Conservation (phyloP, 2,329 filamentous ascomycete genomes). For the Hypoxylon sp. region DNA sequence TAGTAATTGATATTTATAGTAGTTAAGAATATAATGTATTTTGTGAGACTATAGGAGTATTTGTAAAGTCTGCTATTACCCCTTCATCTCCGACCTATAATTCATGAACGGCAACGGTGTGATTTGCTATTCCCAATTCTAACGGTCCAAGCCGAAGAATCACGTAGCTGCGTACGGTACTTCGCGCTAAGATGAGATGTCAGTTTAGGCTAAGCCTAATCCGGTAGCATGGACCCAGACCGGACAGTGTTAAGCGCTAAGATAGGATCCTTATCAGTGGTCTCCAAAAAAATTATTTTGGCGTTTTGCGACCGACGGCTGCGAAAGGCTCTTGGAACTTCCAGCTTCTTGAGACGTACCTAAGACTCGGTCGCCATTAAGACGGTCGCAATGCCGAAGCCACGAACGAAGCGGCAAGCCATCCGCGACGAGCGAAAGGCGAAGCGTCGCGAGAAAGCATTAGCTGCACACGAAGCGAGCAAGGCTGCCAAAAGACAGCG, state of each 20-base stretch:
- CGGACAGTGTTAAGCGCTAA: conserved; percentile 4
- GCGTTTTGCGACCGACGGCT: conserved; percentile 2
- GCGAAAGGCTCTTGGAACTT: background rate
- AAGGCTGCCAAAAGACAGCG: conserved; percentile 51
- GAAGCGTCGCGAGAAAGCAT: conserved; percentile 50
- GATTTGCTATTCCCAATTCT: too few relatives aligned
- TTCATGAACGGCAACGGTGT: too few relatives aligned
- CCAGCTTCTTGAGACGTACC: background rate
- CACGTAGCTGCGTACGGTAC: background rate
- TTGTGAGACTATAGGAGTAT: too few relatives aligned
- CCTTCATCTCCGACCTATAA: too few relatives aligned
- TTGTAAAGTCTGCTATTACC: too few relatives aligned
- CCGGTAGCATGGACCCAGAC: background rate
- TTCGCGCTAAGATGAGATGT: background rate
- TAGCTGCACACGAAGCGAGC: conserved; percentile 38
- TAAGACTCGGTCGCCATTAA: background rate
- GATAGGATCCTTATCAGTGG: conserved; percentile 30
- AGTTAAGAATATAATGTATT: too few relatives aligned
- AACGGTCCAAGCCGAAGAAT: too few relatives aligned
- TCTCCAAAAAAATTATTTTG: conserved; percentile 42
- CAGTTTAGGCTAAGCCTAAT: background rate
- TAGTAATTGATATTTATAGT: too few relatives aligned
- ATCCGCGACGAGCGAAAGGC: conserved; percentile 55
- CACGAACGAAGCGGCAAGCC: conserved; percentile 54
- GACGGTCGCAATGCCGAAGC: conserved; percentile 52